Conservation (phyloP, 2,329 filamentous ascomycete species). For the Conoideocrella luteorostrata region DNA sequence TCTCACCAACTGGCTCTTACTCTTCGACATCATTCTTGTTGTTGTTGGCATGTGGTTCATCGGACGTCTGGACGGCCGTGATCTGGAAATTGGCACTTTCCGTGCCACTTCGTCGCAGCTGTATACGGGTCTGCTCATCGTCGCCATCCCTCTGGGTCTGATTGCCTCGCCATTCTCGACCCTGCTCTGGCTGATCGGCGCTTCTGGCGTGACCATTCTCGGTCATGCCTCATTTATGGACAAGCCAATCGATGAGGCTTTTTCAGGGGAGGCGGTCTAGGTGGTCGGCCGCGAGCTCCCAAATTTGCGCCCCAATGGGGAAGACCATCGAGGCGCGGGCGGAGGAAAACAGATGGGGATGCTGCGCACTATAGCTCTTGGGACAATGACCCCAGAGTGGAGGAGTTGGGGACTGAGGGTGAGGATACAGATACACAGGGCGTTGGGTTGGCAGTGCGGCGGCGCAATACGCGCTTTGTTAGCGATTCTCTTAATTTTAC, state of each 20-base stretch:
- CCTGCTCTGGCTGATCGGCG: constrained; percentile 91
- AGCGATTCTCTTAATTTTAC: constrained; percentile 58
- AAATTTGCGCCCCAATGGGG: constrained; percentile 89
- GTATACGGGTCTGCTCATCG: constrained; percentile 78
- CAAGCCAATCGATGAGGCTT: constrained; percentile 99
- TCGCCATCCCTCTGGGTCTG: constrained; percentile 79
- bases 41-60: constrained; percentile 85
- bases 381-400: constrained; percentile 41
- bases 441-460: constrained; percentile 40
- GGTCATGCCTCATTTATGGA: constrained; percentile 95
- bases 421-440: constrained; percentile 49
- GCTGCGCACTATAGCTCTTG: constrained; percentile 31
- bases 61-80: constrained; percentile 79
- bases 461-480: constrained; percentile 42
- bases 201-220: constrained; percentile 85
- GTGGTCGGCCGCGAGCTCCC: constrained; percentile 99
- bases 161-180: constrained; percentile 79
- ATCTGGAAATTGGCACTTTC: constrained; percentile 78
- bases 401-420: constrained; percentile 61
- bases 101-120: constrained; percentile 86
- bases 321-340: constrained; percentile 95
- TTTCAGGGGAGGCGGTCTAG: constrained; percentile 99
- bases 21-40: constrained; percentile 90
- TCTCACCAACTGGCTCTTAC: constrained; percentile 76
- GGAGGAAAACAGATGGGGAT: constrained; percentile 52